Evolutionary conservation across 495 filamentous ascomycete genomes (phyloP), one percentile per base, ranked within the genome.

Genomic region (Astrothelium subdiscretum): DNA sequence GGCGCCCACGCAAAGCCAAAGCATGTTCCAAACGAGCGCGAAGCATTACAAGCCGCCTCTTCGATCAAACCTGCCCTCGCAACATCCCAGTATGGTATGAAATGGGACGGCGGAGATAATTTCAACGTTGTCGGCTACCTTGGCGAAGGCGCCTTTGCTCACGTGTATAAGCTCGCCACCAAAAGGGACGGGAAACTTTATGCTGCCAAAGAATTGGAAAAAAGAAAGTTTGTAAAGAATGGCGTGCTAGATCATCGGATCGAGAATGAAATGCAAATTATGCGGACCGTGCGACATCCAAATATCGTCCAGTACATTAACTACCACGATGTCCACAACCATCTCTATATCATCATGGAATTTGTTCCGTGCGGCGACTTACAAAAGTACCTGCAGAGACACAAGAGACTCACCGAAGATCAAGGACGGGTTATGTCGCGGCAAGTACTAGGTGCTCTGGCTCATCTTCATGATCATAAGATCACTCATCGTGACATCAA

Each of bases 401-500:
- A 84, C 38, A 81, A 81, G 1, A 74, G 77, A 1, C 81, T 97
- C 58, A 70, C 77, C 0, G 95, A 98, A 70, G 70, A 74, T 5
- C 79, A 85, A 71, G 87, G 83, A 12, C 81, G 85, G 68, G 77
- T 75, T 3, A 88, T 96, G 67, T 80, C 90, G 4, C 74, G 75
- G 1, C 94, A 98, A 71, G 78, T 97, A 20, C 72, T 97, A 11
- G 79, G 84, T 58, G 92, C 91, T 8, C 77, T 98, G 15, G 83
- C 83, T n/a, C 96, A 98, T 71, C 78, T 97, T 12, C 94, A 98
- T 68, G 74, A 80, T 35, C 85, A 84, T 66, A 87, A 84, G 57
- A 96, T 98, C 66, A 96, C 92, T 0, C 94, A 98, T 75, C 87
- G 94, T 3, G 94, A 98, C 73, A 89, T 98, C 68, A 98, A 98